phyloP scores from a whole-genome alignment of 176 grass and related monocot genomes.

The Chrysopogon serrulatus region DNA sequence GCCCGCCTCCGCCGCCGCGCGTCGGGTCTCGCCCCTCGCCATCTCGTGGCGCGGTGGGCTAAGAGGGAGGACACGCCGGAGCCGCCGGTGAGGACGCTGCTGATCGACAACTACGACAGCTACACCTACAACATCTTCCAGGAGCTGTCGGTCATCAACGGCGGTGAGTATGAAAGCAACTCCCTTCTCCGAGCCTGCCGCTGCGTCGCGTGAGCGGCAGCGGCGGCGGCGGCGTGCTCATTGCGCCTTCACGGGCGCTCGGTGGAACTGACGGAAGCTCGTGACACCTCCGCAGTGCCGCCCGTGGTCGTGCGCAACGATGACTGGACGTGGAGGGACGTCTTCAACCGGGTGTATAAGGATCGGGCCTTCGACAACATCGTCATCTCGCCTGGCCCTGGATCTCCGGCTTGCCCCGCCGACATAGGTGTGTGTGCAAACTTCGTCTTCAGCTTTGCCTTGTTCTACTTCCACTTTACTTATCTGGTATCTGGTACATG shows the following conservation, averaged over 20 bases:
- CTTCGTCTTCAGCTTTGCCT: background rate
- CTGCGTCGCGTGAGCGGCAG: background rate
- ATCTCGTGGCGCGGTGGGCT: background rate
- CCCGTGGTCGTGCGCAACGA: slow-evolving; percentile 91
- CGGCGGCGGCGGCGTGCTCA: background rate
- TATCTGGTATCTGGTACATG: background rate
- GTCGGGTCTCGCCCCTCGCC: background rate
- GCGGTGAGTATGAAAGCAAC: slow-evolving; percentile 35
- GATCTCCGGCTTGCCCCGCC: slow-evolving; percentile 61
- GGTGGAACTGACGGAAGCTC: background rate
- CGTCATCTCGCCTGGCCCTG: slow-evolving; percentile 90
- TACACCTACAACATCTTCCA: slow-evolving; percentile 98
- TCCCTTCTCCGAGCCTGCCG: background rate
- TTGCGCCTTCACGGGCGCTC: background rate
- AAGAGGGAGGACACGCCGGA: background rate
- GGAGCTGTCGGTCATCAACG: slow-evolving; percentile 88
- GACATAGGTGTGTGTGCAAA: slow-evolving; percentile 61
- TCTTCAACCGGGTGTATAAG: slow-evolving; percentile 64
- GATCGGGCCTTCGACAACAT: slow-evolving; percentile 84
- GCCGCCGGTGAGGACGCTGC: slow-evolving; percentile 64
- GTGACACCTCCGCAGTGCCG: slow-evolving; percentile 19
- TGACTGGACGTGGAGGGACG: slow-evolving; percentile 85
- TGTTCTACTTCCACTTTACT: background rate
- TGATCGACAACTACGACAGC: slow-evolving; percentile 97
- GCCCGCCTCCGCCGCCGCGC: background rate